Evolutionary conservation across 345 rosid genomes (phyloP).

Genomic region (Populus euphratica): DNA sequence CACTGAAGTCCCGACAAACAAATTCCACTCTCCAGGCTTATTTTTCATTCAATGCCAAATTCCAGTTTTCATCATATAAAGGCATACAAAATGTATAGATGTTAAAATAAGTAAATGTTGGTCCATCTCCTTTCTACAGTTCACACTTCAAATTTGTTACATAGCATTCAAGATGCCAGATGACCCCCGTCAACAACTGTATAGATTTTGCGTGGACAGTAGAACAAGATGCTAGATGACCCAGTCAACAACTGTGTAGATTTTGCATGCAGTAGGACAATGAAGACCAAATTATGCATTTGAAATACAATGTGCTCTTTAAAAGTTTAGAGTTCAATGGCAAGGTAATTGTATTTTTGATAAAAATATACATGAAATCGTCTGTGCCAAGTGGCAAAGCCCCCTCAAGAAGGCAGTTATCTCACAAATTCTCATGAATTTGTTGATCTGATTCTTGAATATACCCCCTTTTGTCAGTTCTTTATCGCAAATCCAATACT

Average conservation of each 20-base stretch:
- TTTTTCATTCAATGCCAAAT: not conserved
- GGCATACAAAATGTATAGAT: not conserved
- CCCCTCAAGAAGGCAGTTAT: not conserved
- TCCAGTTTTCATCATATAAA: not conserved
- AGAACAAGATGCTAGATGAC: not conserved
- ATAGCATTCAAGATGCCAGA: not conserved
- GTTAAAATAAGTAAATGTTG: not conserved
- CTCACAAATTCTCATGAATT: not conserved
- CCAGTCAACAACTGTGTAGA: no score
- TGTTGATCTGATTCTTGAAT: not conserved
- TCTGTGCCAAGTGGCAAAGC: not conserved
- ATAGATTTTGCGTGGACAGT: not conserved
- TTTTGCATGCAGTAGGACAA: not conserved
- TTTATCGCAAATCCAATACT: not conserved
- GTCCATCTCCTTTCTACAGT: not conserved
- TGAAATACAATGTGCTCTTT: not conserved
- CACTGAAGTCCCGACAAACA: not conserved
- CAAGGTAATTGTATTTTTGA: not conserved
- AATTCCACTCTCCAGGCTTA: not conserved
- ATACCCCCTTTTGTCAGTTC: not conserved
- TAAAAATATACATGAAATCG: not conserved
- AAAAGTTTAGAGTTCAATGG: not conserved
- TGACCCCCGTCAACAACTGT: not conserved
- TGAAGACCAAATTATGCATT: not conserved
- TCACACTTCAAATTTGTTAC: not conserved